These are phyloP conservation scores for Hansenula sp. DNA, from an alignment of 1,139 yeast genomes.

Conservation along the genomic window DNA sequence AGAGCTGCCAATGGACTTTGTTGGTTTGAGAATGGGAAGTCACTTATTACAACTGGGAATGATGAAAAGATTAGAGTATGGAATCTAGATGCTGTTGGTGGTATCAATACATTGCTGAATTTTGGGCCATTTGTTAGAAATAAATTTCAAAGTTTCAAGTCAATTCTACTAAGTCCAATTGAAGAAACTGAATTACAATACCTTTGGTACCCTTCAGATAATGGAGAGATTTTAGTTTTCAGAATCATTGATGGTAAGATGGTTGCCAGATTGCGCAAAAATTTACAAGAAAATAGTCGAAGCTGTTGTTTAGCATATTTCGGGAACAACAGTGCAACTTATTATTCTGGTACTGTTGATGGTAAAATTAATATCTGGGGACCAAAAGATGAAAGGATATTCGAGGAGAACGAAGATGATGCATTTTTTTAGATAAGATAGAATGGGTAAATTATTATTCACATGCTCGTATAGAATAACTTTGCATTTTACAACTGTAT, in stretches of 20 bases:
- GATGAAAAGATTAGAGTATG: slow-evolving; percentile 77
- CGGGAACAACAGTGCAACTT: slow-evolving; percentile 40
- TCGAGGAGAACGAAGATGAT: slow-evolving; percentile 7
- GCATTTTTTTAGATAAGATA: not conserved
- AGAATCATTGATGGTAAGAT: slow-evolving; percentile 60
- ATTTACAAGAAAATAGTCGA: slow-evolving; percentile 20
- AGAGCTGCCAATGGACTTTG: slow-evolving; percentile 71
- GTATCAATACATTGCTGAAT: slow-evolving; percentile 60
- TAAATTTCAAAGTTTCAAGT: slow-evolving; percentile 33
- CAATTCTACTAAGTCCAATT: slow-evolving; percentile 27
- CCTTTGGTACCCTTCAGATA: slow-evolving; percentile 72
- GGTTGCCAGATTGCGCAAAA: slow-evolving; percentile 18
- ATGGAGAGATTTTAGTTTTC: slow-evolving; percentile 69
- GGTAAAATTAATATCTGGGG: slow-evolving; percentile 56
- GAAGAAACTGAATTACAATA: slow-evolving; percentile 51
- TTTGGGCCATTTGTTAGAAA: slow-evolving; percentile 79
- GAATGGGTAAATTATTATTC: no score
- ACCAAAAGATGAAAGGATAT: slow-evolving; percentile 25
- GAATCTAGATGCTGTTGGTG: slow-evolving; percentile 47
- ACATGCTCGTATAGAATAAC: no score
- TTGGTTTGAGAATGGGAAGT: slow-evolving; percentile 65
- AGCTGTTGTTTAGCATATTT: slow-evolving; percentile 51
- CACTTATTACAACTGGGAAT: slow-evolving; percentile 61
- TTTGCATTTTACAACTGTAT: no score
- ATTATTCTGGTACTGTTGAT: slow-evolving; percentile 53